Evolutionary conservation across 2,329 filamentous ascomycete species (phyloP).

Genomic region (Ophiosphaerella korrae): DNA sequence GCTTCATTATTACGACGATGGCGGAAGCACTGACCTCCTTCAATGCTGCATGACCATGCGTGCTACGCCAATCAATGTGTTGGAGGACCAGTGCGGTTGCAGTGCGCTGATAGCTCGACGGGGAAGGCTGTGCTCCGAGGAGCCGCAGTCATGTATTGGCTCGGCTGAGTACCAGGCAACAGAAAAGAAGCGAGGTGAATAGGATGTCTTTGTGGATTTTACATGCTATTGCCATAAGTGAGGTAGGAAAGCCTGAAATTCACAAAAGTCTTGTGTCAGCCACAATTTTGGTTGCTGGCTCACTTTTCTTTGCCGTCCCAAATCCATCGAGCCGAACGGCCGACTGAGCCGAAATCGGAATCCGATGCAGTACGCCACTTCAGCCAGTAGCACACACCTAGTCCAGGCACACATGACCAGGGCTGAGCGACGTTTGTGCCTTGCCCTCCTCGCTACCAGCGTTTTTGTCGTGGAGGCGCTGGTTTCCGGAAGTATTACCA

Average conservation of each 20-base stretch:
- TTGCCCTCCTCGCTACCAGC: background rate
- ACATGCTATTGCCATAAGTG: too few relatives aligned
- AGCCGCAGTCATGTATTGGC: background rate
- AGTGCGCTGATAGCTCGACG: constrained; percentile 6
- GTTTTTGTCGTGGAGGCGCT: too few relatives aligned
- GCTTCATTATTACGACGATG: background rate
- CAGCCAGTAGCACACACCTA: too few relatives aligned
- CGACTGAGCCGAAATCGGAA: too few relatives aligned
- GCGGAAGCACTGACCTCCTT: background rate
- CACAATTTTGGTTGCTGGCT: background rate
- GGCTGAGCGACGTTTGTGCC: background rate
- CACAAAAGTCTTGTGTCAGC: too few relatives aligned
- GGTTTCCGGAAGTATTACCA: too few relatives aligned
- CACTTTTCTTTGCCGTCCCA: background rate
- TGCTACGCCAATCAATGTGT: constrained; percentile 4
- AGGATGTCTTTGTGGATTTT: too few relatives aligned
- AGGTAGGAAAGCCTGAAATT: too few relatives aligned
- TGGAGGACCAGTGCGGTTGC: constrained; percentile 10
- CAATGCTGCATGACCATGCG: background rate
- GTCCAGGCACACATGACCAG: background rate
- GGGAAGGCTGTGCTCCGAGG: constrained; percentile 8
- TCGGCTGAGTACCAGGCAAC: background rate
- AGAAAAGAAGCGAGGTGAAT: background rate
- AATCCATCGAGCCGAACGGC: too few relatives aligned
- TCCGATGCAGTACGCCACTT: too few relatives aligned